phyloP scores from a whole-genome alignment of 768 basidiomycete species.

The Boletus subcaerulescens region DNA sequence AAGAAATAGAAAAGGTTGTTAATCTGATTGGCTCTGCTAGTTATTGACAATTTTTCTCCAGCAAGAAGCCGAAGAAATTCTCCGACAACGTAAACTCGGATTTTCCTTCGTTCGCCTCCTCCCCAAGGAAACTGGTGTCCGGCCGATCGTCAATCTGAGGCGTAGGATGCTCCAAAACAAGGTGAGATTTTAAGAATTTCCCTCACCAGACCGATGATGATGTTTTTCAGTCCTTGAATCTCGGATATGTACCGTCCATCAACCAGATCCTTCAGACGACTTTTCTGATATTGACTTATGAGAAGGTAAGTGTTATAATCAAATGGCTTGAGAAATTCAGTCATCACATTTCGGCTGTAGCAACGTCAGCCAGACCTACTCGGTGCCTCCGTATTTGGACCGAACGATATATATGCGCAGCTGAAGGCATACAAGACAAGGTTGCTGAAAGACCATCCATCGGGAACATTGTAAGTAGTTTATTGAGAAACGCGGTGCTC shows the following conservation, averaged over 20 bases:
- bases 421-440: slow-evolving; percentile 68
- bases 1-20: slow-evolving; percentile 61
- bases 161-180: slow-evolving; percentile 40
- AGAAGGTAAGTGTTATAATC: slow-evolving; percentile 53
- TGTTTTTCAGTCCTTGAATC: slow-evolving; percentile 31
- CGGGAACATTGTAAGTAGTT: slow-evolving; percentile 52
- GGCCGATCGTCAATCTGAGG: slow-evolving; percentile 92
- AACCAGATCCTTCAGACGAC: slow-evolving; percentile 84
- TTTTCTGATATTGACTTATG: slow-evolving; percentile 84
- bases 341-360: slow-evolving; percentile 38
- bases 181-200: slow-evolving; percentile 16
- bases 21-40: not conserved
- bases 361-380: slow-evolving; percentile 57
- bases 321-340: not conserved
- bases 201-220: not conserved
- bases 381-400: slow-evolving; percentile 80
- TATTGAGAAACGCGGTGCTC: not conserved
- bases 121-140: slow-evolving; percentile 92
- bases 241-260: slow-evolving; percentile 56
- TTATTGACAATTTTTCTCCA: slow-evolving; percentile 28
- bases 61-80: slow-evolving; percentile 61
- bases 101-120: slow-evolving; percentile 86
- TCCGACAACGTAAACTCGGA: slow-evolving; percentile 71
- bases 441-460: slow-evolving; percentile 36
- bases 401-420: slow-evolving; percentile 75